phyloP scores from a whole-genome alignment of 2,329 filamentous ascomycete species.

The Fusarium secorum region DNA sequence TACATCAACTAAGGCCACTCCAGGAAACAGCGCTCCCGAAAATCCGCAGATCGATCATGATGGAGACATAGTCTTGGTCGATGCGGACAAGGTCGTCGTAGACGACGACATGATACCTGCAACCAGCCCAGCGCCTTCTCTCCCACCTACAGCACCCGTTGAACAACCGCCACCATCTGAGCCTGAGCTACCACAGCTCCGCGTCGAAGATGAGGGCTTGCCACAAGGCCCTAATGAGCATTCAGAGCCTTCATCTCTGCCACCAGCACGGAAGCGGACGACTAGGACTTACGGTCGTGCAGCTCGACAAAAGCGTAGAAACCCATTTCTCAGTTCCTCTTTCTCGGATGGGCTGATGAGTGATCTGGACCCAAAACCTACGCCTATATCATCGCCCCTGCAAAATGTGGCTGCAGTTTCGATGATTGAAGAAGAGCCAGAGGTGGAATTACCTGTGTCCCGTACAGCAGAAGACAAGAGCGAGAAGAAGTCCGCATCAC shows the following conservation, averaged over 20 bases:
- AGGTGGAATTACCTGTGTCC: neutral
- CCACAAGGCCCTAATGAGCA: constrained; percentile 16
- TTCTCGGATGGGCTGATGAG: constrained; percentile 36
- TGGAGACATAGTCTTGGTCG: constrained; percentile 12
- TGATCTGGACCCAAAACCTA: constrained; percentile 18
- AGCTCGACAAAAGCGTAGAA: constrained; percentile 30
- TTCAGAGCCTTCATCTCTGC: constrained; percentile 43
- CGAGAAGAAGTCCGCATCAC: neutral
- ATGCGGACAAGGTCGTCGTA: constrained; percentile 19
- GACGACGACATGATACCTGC: constrained; percentile 52
- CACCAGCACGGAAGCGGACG: constrained; percentile 31
- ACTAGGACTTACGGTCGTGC: constrained; percentile 37
- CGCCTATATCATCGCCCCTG: constrained; percentile 21
- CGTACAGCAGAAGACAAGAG: neutral
- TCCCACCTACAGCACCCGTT: constrained; percentile 37
- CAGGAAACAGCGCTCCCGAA: constrained; percentile 31
- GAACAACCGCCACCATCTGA: constrained; percentile 40
- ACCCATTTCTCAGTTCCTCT: constrained; percentile 45
- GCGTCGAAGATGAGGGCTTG: constrained; percentile 32
- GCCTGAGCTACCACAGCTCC: constrained; percentile 47
- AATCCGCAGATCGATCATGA: constrained; percentile 13
- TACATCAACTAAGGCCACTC: constrained; percentile 48
- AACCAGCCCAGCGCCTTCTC: constrained; percentile 48
- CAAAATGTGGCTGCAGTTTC: constrained; percentile 6
- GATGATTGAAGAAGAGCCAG: constrained; percentile 16